Evolutionary conservation across 2,329 filamentous ascomycete genomes (phyloP).

Genomic region (Bimuria novae-zelandiae): DNA sequence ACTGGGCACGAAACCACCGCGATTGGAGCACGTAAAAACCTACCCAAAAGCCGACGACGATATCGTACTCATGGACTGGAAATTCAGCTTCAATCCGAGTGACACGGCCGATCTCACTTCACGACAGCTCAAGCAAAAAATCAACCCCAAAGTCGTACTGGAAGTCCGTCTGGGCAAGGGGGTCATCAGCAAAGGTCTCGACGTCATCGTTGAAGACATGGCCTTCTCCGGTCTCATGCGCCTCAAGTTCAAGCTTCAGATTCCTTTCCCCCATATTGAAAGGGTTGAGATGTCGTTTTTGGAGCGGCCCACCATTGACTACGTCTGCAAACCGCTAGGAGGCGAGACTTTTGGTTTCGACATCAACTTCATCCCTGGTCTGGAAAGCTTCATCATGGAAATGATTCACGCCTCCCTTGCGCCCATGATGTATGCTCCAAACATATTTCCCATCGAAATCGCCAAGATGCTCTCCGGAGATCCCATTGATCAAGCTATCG

Average conservation of each 20-base stretch:
- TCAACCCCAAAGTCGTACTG: slow-evolving; percentile 95
- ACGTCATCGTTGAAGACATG: slow-evolving; percentile 98
- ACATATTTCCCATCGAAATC: slow-evolving; percentile 97
- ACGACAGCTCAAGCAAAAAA: slow-evolving; percentile 88
- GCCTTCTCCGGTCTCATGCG: slow-evolving; percentile 94
- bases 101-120: slow-evolving; percentile 90
- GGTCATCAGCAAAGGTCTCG: slow-evolving; percentile 93
- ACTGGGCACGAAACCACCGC: slow-evolving; percentile 90
- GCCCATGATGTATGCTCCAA: slow-evolving; percentile 98
- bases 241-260: slow-evolving; percentile 95
- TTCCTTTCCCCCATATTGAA: slow-evolving; percentile 94
- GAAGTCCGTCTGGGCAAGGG: slow-evolving; percentile 95
- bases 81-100: slow-evolving; percentile 98
- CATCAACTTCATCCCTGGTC: slow-evolving; percentile 97
- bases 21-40: slow-evolving; percentile 97
- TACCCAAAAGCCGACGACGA: slow-evolving; percentile 96
- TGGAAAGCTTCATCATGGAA: slow-evolving; percentile 92
- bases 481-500: slow-evolving; percentile 92
- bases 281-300: slow-evolving; percentile 94
- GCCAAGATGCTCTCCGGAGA: slow-evolving; percentile 97
- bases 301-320: slow-evolving; percentile 86
- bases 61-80: slow-evolving; percentile 98
- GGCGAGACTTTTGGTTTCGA: slow-evolving; percentile 96
- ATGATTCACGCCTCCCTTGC: slow-evolving; percentile 92
- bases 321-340: slow-evolving; percentile 95